A percentile compares a stretch with the other conserved stretches of the same genome.
phyloP scores from a whole-genome alignment of 2,329 filamentous ascomycete species.

The Lizonia empirigonia region DNA sequence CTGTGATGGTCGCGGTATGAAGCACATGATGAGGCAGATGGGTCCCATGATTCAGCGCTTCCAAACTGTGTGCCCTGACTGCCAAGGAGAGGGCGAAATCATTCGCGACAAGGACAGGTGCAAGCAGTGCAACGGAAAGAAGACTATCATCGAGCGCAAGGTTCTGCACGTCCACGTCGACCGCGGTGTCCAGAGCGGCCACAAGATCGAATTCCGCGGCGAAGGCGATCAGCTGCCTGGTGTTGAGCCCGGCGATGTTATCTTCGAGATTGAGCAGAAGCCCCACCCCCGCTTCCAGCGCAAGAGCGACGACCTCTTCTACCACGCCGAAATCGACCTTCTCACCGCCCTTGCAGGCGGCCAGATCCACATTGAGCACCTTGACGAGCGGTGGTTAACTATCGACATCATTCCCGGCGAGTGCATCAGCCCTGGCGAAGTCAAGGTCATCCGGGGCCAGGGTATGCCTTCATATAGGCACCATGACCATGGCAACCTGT shows the following conservation, averaged over 20 bases:
- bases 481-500: constrained; percentile 94
- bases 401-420: constrained; percentile 93
- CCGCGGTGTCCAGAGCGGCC: constrained; percentile 87
- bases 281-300: constrained; percentile 94
- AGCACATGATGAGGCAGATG: constrained; percentile 99
- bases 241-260: constrained; percentile 90
- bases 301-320: constrained; percentile 94
- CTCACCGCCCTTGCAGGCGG: constrained; percentile 93
- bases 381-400: constrained; percentile 95
- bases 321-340: constrained; percentile 92
- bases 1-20: constrained; percentile 95
- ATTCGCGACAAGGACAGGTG: constrained; percentile 97
- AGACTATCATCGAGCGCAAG: constrained; percentile 96
- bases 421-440: constrained; percentile 84
- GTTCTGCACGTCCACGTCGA: constrained; percentile 98
- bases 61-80: constrained; percentile 98
- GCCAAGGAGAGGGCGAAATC: constrained; percentile 94
- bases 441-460: constrained; percentile 95
- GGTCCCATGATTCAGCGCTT: constrained; percentile 99
- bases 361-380: constrained; percentile 89
- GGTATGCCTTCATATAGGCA: constrained; percentile 97
- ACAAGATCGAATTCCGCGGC: constrained; percentile 95
- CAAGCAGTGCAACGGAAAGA: constrained; percentile 96
- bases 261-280: constrained; percentile 99
- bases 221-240: constrained; percentile 96